A percentile compares a stretch with the other conserved stretches of the same genome.
These are phyloP conservation scores for Croton laevigatus DNA, from an alignment of 441 rosid genomes.

Conservation along the genomic window DNA sequence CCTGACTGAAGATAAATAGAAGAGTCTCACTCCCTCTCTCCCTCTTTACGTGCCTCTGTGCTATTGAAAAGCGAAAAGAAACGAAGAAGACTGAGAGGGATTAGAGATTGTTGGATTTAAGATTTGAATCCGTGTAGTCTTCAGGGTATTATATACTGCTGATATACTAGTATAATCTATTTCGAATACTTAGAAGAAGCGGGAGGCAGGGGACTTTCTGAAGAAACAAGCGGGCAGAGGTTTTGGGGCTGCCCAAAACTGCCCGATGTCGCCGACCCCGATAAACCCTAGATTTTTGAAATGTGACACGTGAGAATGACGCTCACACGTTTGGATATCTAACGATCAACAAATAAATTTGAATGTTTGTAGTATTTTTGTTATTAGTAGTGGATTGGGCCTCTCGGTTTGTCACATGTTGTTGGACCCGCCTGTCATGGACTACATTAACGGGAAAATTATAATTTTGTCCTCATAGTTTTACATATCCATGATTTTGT, in stretches of 20 bases:
- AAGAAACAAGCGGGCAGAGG: slow-evolving; percentile 25
- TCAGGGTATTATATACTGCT: not conserved
- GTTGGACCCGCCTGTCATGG: too few species aligned
- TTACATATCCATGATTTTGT: too few species aligned
- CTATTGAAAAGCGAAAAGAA: not conserved
- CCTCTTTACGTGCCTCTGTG: not conserved
- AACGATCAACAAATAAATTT: not conserved
- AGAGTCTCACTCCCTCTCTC: not conserved
- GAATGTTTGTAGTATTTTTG: not conserved
- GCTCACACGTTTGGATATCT: slow-evolving; percentile 11
- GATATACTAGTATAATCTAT: not conserved
- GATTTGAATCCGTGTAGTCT: not conserved
- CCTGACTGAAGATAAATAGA: not conserved
- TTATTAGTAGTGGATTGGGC: not conserved
- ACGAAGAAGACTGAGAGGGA: not conserved
- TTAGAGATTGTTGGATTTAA: not conserved
- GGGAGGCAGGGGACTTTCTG: slow-evolving; percentile 29
- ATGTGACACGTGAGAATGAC: slow-evolving; percentile 33
- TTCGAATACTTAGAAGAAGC: slow-evolving; percentile 55
- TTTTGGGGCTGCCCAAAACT: slow-evolving; percentile 25
- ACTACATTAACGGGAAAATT: too few species aligned
- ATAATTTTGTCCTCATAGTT: too few species aligned
- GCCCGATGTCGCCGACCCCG: slow-evolving; percentile 18
- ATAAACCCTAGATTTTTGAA: slow-evolving; percentile 44
- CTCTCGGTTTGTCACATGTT: not conserved